A percentile compares a stretch with the other conserved stretches of the same genome.
Evolutionary conservation across 148 eudicot genomes (phyloP).

Genomic region (Rheum nobile): DNA sequence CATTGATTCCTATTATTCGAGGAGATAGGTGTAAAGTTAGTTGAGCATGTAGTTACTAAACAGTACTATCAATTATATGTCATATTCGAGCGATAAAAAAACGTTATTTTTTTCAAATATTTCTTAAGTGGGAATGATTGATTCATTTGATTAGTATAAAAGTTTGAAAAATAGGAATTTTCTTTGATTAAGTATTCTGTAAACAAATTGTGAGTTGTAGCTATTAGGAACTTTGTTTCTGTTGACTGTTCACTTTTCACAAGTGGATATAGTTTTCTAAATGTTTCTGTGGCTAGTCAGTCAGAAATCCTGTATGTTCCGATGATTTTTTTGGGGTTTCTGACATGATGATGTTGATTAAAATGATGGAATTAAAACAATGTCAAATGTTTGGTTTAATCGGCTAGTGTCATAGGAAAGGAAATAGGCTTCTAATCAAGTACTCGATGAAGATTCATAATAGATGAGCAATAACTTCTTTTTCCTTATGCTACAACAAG

Average conservation of each 20-base stretch:
- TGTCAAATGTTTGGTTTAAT: too few relatives aligned
- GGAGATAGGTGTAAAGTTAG: neutral
- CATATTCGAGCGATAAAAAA: too few relatives aligned
- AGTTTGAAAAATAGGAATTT: neutral
- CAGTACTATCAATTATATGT: neutral
- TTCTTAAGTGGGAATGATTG: neutral
- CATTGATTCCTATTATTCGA: neutral
- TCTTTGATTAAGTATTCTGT: neutral
- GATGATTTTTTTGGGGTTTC: too few relatives aligned
- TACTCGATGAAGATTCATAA: too few relatives aligned
- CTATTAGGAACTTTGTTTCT: neutral
- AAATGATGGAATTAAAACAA: too few relatives aligned
- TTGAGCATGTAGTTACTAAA: neutral
- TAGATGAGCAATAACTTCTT: too few relatives aligned
- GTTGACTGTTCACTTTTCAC: constrained; percentile 6
- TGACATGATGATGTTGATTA: too few relatives aligned
- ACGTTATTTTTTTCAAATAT: neutral
- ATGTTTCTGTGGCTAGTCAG: constrained; percentile 82
- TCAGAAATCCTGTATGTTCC: too few relatives aligned
- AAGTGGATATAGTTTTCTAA: constrained; percentile 39
- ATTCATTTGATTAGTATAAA: neutral
- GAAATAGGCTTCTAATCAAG: too few relatives aligned
- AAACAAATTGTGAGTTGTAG: neutral
- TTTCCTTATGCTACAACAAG: too few relatives aligned
- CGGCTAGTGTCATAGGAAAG: too few relatives aligned